Base-by-base conservation (phyloP, 805 yeast species). In the Kazachstania martiniae region DNA sequence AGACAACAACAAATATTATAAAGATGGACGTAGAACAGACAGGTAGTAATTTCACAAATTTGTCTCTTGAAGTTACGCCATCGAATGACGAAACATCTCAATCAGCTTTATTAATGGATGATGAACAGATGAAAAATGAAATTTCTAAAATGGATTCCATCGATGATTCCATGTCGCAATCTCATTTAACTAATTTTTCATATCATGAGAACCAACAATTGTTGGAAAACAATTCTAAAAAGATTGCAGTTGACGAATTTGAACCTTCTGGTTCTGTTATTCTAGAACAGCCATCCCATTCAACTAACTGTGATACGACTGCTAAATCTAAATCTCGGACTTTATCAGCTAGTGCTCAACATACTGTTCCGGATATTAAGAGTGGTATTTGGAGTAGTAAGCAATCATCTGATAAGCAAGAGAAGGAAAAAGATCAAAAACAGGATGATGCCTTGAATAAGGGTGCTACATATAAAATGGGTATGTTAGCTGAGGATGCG, bases 401-500 rank as follows among this genome's bases (percentile, higher is more conserved):
- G n/a, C n/a, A n/a, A n/a, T 22, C 16, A 1, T 35, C 13, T 8
- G 9, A 22, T 12, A 18, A 16, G 3, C 10, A 3, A 10, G 21
- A 22, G 9, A 13, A 19, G 5, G 18, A 15, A n/a, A 25, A n/a
- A 3, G 12, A 12, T 7, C 4, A 12, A 8, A 27, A 21, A 8
- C 9, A n/a, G n/a, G n/a, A n/a, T n/a, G n/a, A n/a, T n/a, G n/a
- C 15, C 5, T 30, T 13, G 12, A 33, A 33, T 14, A 14, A 24
- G 15, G 31, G 15, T 26, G 22, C 54, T 5, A 53, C 55, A 10
- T 65, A 61, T 37, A 69, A 65, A 39, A 53, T 68, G 44, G 70
- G 73, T 4, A 52, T 62, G 42, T 52, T 71, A 27, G 51, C 63
- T 16, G 70, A 62, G 29, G 65, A 65, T 42, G 71, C 67, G 32